phyloP scores from a whole-genome alignment of 352 stramenopile species.

The Globisporangium cystogenes region DNA sequence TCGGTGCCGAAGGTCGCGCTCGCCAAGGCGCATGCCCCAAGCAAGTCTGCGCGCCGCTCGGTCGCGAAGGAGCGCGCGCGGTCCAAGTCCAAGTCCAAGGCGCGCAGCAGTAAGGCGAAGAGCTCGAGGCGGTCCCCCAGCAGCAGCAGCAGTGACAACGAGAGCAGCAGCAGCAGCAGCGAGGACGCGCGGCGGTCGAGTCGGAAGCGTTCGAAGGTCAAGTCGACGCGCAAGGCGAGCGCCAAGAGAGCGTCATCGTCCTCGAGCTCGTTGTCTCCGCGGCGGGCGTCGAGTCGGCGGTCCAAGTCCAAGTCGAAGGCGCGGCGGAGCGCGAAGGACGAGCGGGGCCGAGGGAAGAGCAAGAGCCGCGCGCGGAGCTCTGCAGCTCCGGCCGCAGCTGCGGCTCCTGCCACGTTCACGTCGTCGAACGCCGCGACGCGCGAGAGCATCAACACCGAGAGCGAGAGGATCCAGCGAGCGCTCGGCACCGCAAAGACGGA shows the following conservation, averaged over 20 bases:
- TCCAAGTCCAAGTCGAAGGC: constrained; percentile 7
- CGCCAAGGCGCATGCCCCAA: not conserved
- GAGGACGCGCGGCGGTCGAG: not conserved
- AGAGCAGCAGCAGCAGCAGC: constrained; percentile 1
- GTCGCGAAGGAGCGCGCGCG: constrained; percentile 22
- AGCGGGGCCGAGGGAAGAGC: constrained; percentile 16
- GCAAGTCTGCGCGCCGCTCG: constrained; percentile 1
- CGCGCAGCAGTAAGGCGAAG: constrained; percentile 11
- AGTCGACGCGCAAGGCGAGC: constrained; percentile 13
- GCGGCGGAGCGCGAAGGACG: constrained; percentile 14
- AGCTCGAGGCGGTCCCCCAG: not conserved
- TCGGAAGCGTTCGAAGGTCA: constrained; percentile 6
- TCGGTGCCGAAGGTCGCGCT: constrained; percentile 8
- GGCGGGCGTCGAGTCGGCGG: constrained; percentile 1
- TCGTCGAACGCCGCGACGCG: constrained; percentile 6
- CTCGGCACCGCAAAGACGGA: constrained; percentile 40
- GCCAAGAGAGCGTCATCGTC: constrained; percentile 19
- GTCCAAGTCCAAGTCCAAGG: constrained; percentile 50
- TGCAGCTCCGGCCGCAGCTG: not conserved
- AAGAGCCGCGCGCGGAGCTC: constrained; percentile 6
- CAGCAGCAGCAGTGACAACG: not conserved
- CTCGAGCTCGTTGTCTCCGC: not conserved
- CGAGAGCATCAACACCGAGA: constrained; percentile 38
- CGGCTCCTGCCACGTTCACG: not conserved
- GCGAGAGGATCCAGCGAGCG: constrained; percentile 36